Conservation (phyloP, 805 yeast species). For the Vanderwaltozyma tropicalis region DNA sequence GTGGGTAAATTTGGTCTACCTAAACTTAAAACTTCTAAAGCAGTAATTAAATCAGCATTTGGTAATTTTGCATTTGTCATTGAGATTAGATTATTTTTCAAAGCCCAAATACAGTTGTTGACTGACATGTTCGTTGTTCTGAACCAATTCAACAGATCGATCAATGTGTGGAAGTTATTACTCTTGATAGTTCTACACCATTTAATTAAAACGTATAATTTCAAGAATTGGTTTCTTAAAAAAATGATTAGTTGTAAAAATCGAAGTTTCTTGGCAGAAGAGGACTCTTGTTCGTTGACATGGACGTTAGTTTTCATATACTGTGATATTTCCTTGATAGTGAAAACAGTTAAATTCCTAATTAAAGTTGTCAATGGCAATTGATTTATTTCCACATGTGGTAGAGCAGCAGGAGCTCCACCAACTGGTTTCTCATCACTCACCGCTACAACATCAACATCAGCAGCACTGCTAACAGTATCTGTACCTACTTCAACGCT, state of each 20-base stretch:
- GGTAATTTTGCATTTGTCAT: conserved; percentile 83
- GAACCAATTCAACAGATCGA: conserved; percentile 83
- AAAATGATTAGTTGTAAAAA: conserved; percentile 60
- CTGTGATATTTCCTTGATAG: conserved; percentile 27
- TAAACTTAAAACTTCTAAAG: conserved; percentile 68
- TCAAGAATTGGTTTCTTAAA: conserved; percentile 73
- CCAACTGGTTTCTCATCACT: not conserved
- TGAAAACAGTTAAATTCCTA: conserved; percentile 25
- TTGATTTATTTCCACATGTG: conserved; percentile 30
- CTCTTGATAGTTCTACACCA: conserved; percentile 66
- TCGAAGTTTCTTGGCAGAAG: conserved; percentile 49
- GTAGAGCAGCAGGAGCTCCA: conserved; percentile 26
- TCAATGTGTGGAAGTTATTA: conserved; percentile 58
- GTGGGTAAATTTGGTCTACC: conserved; percentile 71
- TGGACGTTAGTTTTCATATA: conserved; percentile 26
- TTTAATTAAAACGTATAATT: conserved; percentile 74
- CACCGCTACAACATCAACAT: not conserved
- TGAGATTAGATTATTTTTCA: conserved; percentile 50
- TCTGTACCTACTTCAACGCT: not conserved
- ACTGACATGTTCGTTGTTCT: conserved; percentile 66
- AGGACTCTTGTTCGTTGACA: conserved; percentile 8
- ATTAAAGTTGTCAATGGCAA: conserved; percentile 23
- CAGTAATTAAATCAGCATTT: conserved; percentile 80
- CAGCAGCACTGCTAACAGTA: not conserved
- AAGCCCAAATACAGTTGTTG: conserved; percentile 50